Evolutionary conservation across 257 asterid genomes (phyloP), one percentile per base, ranked within the genome.

Genomic region (Phtheirospermum japonicum): DNA sequence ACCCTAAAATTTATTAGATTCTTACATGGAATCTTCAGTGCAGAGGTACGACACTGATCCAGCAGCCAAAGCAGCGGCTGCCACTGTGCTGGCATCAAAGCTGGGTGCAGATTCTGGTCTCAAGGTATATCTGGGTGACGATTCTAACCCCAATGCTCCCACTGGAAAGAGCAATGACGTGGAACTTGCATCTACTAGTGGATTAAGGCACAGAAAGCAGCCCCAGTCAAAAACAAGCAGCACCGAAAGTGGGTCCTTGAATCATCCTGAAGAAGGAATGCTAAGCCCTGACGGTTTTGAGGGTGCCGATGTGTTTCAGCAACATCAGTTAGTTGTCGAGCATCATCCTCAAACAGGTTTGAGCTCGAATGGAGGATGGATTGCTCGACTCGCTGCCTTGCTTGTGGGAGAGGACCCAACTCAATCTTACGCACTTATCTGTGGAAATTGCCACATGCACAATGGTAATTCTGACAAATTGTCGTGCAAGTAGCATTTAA

Each of bases 21-120:
- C 75, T 67, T 45, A 51, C 59, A 20, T 75, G 28, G 65, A 67
- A 66, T 69, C 70, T 63, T 69, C 62, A 61, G 63, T 65, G 71
- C 84, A 84, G 96, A 82, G 84, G 76, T 86, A 89, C 9, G 95
- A 89, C 70, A 71, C 88, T n/a, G 96, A 89, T 70, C 96, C 93
- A 65, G 93, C 93, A 58, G 88, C 90, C 23, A 86, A 84, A 82
- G 93, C 88, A n/a, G 95, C 95, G 51, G 95, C 93, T 33, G 93
- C 95, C 40, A 69, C 85, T n/a, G 83, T 82, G 33, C 85, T 86
- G 56, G 95, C 96, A 17, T 79, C 90, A 55, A 89, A 89, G 80
- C 57, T 89, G 70, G 89, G 93, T 57, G 79, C 87, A 42, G 87
- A 89, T 75, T 80, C 89, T 68, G 93, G 93, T 56, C 58, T 89